A percentile compares a stretch with the other conserved stretches of the same genome.
Conservation (phyloP, 1,139 yeast genomes). For the Zygoascus sp. region DNA sequence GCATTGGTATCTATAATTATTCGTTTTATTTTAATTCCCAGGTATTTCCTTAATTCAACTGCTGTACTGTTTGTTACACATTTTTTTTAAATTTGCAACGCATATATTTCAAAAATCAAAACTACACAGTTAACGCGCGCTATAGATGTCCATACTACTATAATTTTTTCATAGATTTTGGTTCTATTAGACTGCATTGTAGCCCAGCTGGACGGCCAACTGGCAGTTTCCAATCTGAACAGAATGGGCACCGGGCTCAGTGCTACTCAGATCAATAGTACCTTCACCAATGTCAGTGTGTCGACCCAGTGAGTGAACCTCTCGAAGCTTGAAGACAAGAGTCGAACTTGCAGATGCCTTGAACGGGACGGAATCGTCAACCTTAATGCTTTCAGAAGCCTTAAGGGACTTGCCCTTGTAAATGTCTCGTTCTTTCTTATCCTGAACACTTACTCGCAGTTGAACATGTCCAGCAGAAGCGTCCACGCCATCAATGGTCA, state of each 20-base stretch:
- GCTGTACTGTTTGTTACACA: no score
- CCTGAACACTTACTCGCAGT: constrained; percentile 27
- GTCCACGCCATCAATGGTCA: constrained; percentile 30
- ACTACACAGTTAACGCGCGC: constrained; percentile 2
- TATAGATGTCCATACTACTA: no score
- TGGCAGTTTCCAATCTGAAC: constrained; percentile 6
- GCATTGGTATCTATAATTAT: no score
- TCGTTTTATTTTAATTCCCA: no score
- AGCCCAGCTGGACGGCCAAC: constrained; percentile 10
- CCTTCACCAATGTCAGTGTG: constrained; percentile 61
- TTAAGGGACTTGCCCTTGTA: constrained; percentile 63
- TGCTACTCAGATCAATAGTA: constrained; percentile 24
- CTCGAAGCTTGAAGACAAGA: constrained; percentile 50
- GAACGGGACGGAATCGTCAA: constrained; percentile 68
- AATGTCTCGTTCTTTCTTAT: constrained; percentile 46
- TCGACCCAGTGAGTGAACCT: constrained; percentile 62
- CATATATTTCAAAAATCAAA: background rate
- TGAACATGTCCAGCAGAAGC: constrained; percentile 24
- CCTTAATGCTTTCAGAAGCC: constrained; percentile 44
- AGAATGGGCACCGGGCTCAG: constrained; percentile 5
- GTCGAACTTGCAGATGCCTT: constrained; percentile 58
- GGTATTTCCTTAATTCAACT: no score
- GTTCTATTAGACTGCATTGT: constrained; percentile 7
- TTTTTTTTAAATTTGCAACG: no score
- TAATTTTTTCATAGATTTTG: no score